Percentiles rank a stretch among this genome's conserved stretches.
Conservation (phyloP, 2,329 filamentous ascomycete species). For the Conoideocrella luteorostrata region DNA sequence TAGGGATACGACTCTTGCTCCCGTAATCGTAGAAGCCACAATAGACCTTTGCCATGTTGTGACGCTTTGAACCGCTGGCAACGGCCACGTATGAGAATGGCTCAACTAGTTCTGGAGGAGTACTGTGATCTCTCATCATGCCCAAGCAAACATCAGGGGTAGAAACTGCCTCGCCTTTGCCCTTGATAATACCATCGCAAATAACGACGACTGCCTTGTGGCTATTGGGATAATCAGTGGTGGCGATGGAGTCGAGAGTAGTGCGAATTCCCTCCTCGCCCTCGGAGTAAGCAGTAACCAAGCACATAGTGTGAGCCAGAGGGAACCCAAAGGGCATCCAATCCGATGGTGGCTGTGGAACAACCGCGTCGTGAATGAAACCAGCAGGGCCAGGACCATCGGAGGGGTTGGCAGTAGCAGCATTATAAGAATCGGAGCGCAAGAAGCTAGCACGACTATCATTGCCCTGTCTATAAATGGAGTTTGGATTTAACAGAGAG, state of each 20-base stretch:
- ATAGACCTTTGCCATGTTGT: conserved; percentile 99
- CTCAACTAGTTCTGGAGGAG: conserved; percentile 73
- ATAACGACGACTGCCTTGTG: conserved; percentile 96
- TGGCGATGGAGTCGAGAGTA: conserved; percentile 91
- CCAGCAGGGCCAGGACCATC: conserved; percentile 78
- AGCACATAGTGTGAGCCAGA: conserved; percentile 83
- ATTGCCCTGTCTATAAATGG: conserved; percentile 64
- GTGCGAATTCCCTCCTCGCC: conserved; percentile 88
- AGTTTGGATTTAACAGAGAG: conserved; percentile 62
- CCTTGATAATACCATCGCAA: conserved; percentile 97
- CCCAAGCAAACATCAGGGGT: conserved; percentile 84
- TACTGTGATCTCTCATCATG: conserved; percentile 91
- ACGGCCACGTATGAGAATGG: conserved; percentile 96
- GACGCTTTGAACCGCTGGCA: conserved; percentile 88
- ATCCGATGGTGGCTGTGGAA: conserved; percentile 91
- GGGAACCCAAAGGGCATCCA: conserved; percentile 98
- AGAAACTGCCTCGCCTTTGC: conserved; percentile 76
- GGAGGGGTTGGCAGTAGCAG: conserved; percentile 45
- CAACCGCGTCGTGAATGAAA: conserved; percentile 94
- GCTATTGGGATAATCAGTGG: conserved; percentile 97
- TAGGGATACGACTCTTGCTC: conserved; percentile 66
- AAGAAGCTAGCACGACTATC: conserved; percentile 61
- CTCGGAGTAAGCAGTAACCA: conserved; percentile 96
- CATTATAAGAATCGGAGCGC: conserved; percentile 49
- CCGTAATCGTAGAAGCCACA: conserved; percentile 98